Percentiles rank a stretch among this genome's conserved stretches.
Conservation (phyloP, 2,329 filamentous ascomycete genomes). For the Tothia fuscella region DNA sequence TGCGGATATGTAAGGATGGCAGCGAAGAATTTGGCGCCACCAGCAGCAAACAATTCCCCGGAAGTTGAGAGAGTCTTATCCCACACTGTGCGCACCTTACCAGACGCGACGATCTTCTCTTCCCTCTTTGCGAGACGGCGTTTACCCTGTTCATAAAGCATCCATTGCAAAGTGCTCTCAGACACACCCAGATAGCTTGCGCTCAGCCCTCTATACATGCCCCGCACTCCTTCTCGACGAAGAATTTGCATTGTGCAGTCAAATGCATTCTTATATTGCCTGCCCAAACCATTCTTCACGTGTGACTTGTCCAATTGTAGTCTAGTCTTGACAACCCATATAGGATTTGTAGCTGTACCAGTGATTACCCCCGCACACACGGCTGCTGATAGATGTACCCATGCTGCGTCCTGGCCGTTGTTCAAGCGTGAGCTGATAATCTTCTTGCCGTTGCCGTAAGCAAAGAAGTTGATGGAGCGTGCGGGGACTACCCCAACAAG, state of each 20-base stretch:
- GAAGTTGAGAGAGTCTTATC: conserved; percentile 67
- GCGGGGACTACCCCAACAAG: conserved; percentile 82
- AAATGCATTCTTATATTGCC: conserved; percentile 75
- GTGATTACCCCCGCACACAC: conserved; percentile 72
- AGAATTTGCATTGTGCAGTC: conserved; percentile 80
- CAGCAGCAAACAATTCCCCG: conserved; percentile 67
- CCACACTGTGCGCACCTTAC: conserved; percentile 54
- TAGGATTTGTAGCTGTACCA: conserved; percentile 85
- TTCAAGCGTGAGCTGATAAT: conserved; percentile 67
- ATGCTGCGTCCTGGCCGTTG: conserved; percentile 54
- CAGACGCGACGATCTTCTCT: conserved; percentile 40
- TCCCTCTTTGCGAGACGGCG: conserved; percentile 54
- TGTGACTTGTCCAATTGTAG: conserved; percentile 83
- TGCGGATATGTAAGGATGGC: conserved; percentile 83
- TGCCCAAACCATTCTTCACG: conserved; percentile 43
- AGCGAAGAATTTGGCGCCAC: conserved; percentile 74
- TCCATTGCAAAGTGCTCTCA: conserved; percentile 86
- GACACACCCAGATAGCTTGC: conserved; percentile 85
- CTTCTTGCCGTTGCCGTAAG: conserved; percentile 84
- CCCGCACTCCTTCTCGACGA: conserved; percentile 64
- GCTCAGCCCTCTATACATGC: conserved; percentile 81
- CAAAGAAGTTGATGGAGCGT: conserved; percentile 84
- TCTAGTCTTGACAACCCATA: conserved; percentile 92
- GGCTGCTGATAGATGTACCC: conserved; percentile 68
- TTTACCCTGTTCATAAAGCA: conserved; percentile 91